These are phyloP conservation scores for Yamadazyma insecticola DNA, from an alignment of 805 yeast species.

Conservation along the genomic window DNA sequence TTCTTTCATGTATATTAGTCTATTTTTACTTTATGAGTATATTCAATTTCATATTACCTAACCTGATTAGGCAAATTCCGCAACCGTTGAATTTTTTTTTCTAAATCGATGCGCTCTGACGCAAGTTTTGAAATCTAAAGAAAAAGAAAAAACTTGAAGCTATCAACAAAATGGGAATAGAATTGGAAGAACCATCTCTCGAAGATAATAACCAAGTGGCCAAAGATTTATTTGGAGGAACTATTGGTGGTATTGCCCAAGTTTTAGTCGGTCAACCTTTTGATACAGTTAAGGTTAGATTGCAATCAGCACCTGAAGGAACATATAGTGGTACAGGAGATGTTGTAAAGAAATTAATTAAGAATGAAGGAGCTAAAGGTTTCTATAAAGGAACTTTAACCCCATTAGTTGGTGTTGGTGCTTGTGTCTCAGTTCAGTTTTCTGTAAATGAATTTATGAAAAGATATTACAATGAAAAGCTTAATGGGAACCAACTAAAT, in stretches of 20 bases:
- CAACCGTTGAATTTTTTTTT: too few species aligned
- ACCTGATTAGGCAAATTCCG: too few species aligned
- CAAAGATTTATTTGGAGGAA: conserved; percentile 86
- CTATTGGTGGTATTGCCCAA: conserved; percentile 94
- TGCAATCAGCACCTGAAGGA: conserved; percentile 83
- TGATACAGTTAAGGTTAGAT: conserved; percentile 88
- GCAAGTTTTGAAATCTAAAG: too few species aligned
- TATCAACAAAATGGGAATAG: conserved; percentile 35
- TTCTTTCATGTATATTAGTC: too few species aligned
- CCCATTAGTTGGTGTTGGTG: conserved; percentile 65
- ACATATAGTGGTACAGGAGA: conserved; percentile 69
- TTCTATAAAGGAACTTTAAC: conserved; percentile 45
- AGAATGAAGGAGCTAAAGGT: conserved; percentile 37
- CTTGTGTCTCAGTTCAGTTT: conserved; percentile 94
- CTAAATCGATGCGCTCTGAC: too few species aligned
- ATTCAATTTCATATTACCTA: too few species aligned
- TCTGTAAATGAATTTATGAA: conserved; percentile 95
- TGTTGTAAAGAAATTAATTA: conserved; percentile 65
- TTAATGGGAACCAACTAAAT: conserved; percentile 43
- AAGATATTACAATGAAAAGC: conserved; percentile 54
- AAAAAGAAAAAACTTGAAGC: too few species aligned
- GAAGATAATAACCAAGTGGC: conserved; percentile 42
- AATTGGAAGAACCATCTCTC: conserved; percentile 39
- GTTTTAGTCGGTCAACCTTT: conserved; percentile 95
- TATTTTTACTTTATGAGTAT: too few species aligned